Evolutionary conservation across 805 yeast genomes (phyloP), one percentile per base, ranked within the genome.

Genomic region (Scheffersomyces coipomensis): DNA sequence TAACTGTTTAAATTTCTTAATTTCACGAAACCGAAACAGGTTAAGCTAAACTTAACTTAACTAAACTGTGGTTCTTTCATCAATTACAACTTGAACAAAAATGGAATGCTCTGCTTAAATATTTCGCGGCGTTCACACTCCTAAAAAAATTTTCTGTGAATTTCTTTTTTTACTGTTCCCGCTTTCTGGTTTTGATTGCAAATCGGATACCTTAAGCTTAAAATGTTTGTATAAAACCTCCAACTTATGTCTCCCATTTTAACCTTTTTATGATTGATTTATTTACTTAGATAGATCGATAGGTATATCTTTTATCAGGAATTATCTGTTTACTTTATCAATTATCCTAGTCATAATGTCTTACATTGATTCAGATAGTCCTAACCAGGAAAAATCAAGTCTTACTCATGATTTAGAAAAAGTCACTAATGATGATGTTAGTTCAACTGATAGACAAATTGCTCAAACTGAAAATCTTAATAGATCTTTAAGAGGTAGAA

Each of bases 401-500:
- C 5, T 19, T 13, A 18, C 21, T 17, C 11, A 13, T 19, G 40
- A 37, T 25, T 31, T 37, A n/a, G 40, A 37, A 15, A 31, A 30
- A 13, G 24, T 16, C 6, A 10, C 27, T 12, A n/a, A 8, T 22
- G 19, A 19, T 24, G 19, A 17, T 29, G 4, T 15, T 3, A 19
- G 10, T 9, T 13, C 37, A 18, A 22, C 27, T 25, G 13, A 24
- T 13, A 10, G 21, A 12, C 31, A 29, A 13, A 19, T 25, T 9
- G 19, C 15, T 3, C 39, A 40, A 8, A 50, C 53, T 1, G 62
- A 57, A 38, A 38, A 50, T 25, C 49, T 57, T 23, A 51, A 51
- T 23, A 48, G 65, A 46, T 32, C 51, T 16, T 47, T 60, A 19
- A 33, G 45, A 5, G 41, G 57, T 1, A 47, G 70, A 37, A 55